Conservation (phyloP, 148 eudicot species). For the Fagopyrum esculentum region DNA sequence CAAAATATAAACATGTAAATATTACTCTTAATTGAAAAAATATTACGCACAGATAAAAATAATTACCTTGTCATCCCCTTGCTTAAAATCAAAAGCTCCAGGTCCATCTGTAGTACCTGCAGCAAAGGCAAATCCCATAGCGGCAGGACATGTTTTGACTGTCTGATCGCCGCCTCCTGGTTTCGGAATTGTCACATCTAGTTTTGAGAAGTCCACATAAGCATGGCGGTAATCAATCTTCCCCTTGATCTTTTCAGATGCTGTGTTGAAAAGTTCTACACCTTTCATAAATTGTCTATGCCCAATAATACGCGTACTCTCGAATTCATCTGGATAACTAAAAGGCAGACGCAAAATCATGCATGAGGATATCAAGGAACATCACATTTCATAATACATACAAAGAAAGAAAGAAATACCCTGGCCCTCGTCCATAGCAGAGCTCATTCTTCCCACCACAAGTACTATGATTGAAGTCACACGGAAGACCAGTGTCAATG, state of each 20-base stretch:
- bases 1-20: not conserved
- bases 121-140: constrained; percentile 97
- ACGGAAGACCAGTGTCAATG: constrained; percentile 75
- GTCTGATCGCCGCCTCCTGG: constrained; percentile 48
- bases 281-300: constrained; percentile 83
- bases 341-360: not conserved
- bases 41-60: not conserved
- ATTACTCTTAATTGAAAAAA: not conserved
- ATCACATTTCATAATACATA: not conserved
- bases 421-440: constrained; percentile 96
- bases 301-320: constrained; percentile 92
- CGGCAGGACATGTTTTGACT: constrained; percentile 89
- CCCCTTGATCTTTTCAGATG: constrained; percentile 70
- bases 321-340: constrained; percentile 96
- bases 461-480: constrained; percentile 92
- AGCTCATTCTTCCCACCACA: constrained; percentile 93
- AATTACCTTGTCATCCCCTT: constrained; percentile 78
- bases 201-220: constrained; percentile 70
- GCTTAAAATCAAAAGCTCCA: constrained; percentile 92
- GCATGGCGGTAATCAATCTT: constrained; percentile 78
- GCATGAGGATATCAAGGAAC: not conserved
- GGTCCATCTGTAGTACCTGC: constrained; percentile 99
- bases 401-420: constrained; percentile 34
- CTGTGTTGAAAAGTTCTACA: constrained; percentile 68
- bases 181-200: constrained; percentile 57